phyloP scores from a whole-genome alignment of 2,329 filamentous ascomycete genomes.

The Fusarium sp. region DNA sequence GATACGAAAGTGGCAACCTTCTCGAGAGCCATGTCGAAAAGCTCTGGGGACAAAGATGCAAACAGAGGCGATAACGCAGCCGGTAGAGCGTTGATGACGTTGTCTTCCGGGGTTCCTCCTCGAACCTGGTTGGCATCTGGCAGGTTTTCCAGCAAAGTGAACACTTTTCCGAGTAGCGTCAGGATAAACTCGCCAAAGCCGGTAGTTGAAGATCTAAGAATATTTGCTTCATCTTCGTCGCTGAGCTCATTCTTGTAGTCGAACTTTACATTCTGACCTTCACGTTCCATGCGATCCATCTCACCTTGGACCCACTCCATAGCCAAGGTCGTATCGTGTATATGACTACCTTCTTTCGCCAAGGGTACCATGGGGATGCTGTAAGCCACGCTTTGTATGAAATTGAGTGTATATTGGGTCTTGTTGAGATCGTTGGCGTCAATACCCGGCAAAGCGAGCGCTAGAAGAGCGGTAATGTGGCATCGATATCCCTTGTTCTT shows the following conservation, averaged over 20 bases:
- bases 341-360: conserved; percentile 63
- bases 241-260: conserved; percentile 84
- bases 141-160: conserved; percentile 93
- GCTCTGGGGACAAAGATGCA: conserved; percentile 87
- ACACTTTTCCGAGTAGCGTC: conserved; percentile 91
- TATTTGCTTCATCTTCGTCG: conserved; percentile 86
- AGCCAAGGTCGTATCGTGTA: conserved; percentile 79
- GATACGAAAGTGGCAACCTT: conserved; percentile 93
- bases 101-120: conserved; percentile 93
- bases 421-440: conserved; percentile 98
- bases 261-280: conserved; percentile 84
- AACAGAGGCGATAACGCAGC: conserved; percentile 91
- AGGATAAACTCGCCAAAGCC: conserved; percentile 93
- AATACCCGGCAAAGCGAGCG: conserved; percentile 90
- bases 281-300: conserved; percentile 90
- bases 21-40: conserved; percentile 90
- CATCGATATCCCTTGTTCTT: conserved; percentile 96
- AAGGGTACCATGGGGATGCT: conserved; percentile 92
- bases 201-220: conserved; percentile 91
- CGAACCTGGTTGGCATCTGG: conserved; percentile 89
- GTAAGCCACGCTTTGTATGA: conserved; percentile 95
- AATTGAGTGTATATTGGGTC: conserved; percentile 91
- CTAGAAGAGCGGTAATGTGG: conserved; percentile 93
- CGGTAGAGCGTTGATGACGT: conserved; percentile 93
- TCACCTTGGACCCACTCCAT: conserved; percentile 94